phyloP scores from a whole-genome alignment of 768 basidiomycete species.

The Phylloporus sp. region DNA sequence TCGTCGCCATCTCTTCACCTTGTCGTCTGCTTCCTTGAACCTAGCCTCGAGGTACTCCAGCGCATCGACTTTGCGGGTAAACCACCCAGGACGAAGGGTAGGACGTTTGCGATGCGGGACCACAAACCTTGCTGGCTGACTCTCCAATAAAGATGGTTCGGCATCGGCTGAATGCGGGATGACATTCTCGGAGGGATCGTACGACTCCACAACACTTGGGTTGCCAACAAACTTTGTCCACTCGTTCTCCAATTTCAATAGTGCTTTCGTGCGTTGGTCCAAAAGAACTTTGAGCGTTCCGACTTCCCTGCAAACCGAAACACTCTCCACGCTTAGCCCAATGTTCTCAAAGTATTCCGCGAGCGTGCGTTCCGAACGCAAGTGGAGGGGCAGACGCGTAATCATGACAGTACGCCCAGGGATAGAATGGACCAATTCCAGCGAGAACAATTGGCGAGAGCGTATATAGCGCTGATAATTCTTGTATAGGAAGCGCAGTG shows the following conservation, averaged over 20 bases:
- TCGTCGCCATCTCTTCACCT: constrained; percentile 69
- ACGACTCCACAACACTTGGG: constrained; percentile 79
- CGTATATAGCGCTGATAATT: constrained; percentile 89
- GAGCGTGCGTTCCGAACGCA: constrained; percentile 79
- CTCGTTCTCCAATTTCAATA: constrained; percentile 74
- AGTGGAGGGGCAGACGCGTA: constrained; percentile 75
- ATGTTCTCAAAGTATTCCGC: constrained; percentile 94
- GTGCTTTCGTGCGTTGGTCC: constrained; percentile 74
- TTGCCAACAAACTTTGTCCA: constrained; percentile 95
- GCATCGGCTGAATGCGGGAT: constrained; percentile 42
- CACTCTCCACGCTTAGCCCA: constrained; percentile 85
- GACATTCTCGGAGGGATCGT: constrained; percentile 66
- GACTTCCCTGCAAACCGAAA: constrained; percentile 83
- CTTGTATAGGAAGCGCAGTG: constrained; percentile 81
- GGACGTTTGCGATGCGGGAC: constrained; percentile 76
- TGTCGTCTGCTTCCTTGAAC: constrained; percentile 80
- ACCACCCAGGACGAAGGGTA: constrained; percentile 71
- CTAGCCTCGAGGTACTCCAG: constrained; percentile 80
- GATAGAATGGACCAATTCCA: constrained; percentile 93
- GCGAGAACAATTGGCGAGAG: constrained; percentile 87
- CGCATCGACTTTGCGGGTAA: constrained; percentile 77
- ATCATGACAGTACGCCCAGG: constrained; percentile 92
- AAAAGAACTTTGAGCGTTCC: constrained; percentile 67
- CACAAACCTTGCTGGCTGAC: constrained; percentile 54
- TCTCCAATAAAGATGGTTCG: constrained; percentile 53